Evolutionary conservation across 176 grass and related monocot species (phyloP).

Genomic region (Chrysopogon serrulatus): DNA sequence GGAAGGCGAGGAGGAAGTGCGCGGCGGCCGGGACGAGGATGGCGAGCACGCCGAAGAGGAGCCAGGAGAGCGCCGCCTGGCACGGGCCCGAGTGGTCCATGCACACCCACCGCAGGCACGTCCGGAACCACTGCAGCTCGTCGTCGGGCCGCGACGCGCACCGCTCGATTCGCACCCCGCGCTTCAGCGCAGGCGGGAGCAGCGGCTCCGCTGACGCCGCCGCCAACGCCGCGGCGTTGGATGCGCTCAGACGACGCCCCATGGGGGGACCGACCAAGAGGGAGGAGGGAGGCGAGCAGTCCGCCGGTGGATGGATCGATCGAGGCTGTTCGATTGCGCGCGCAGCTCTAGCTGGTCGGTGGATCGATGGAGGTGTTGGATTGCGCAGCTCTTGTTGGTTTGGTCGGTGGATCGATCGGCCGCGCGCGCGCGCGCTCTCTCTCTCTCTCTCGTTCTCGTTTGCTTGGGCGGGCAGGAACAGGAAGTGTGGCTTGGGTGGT

Average conservation of each 20-base stretch:
- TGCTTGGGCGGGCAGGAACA: background rate
- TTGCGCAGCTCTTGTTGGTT: too few relatives aligned
- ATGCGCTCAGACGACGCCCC: slow-evolving; percentile 3
- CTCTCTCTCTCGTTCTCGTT: too few relatives aligned
- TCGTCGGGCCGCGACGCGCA: slow-evolving; percentile 37
- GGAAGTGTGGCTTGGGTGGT: background rate
- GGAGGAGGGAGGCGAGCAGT: too few relatives aligned
- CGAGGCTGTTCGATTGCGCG: background rate
- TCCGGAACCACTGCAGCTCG: slow-evolving; percentile 73
- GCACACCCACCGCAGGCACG: slow-evolving; percentile 70
- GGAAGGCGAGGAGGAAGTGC: slow-evolving; percentile 63
- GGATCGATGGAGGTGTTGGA: too few relatives aligned
- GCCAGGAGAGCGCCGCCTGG: slow-evolving; percentile 43
- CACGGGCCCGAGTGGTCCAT: slow-evolving; percentile 61
- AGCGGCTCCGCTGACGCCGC: slow-evolving; percentile 18
- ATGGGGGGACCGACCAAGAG: background rate
- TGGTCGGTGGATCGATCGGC: too few relatives aligned
- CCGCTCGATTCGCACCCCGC: background rate
- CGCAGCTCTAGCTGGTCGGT: background rate
- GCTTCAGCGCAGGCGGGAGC: slow-evolving; percentile 15
- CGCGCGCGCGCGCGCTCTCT: background rate
- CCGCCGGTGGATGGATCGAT: too few relatives aligned
- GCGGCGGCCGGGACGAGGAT: slow-evolving; percentile 34
- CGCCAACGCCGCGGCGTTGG: background rate
- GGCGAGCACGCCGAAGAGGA: slow-evolving; percentile 52